Conservation (phyloP, 768 basidiomycete species). For the Boletales sp. region DNA sequence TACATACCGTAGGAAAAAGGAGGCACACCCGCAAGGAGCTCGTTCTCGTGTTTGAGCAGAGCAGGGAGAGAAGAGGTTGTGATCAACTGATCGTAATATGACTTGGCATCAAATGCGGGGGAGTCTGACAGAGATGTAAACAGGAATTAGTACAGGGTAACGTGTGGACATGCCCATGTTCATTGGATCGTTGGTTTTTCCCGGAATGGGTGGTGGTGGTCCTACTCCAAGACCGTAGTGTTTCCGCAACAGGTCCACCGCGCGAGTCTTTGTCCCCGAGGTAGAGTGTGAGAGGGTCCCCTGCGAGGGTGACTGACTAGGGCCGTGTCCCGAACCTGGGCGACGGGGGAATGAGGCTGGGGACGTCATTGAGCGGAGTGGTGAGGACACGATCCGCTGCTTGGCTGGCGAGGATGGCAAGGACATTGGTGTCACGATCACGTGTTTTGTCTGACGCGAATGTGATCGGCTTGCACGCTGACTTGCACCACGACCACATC, state of each 20-base stretch:
- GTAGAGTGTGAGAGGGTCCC: conserved; percentile 27
- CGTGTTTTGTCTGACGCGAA: conserved; percentile 13
- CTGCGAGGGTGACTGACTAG: conserved; percentile 19
- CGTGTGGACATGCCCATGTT: conserved; percentile 56
- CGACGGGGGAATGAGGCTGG: conserved; percentile 18
- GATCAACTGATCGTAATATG: conserved; percentile 84
- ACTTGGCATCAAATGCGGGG: conserved; percentile 73
- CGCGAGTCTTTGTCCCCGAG: conserved; percentile 47
- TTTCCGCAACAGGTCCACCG: conserved; percentile 75
- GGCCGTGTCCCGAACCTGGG: conserved; percentile 12
- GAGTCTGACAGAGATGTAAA: conserved; percentile 52
- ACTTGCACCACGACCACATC: neutral
- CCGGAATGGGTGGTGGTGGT: conserved; percentile 57
- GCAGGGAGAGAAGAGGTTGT: conserved; percentile 72
- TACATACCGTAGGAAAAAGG: neutral
- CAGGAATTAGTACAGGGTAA: neutral
- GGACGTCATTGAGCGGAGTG: conserved; percentile 42
- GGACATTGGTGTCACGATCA: conserved; percentile 23
- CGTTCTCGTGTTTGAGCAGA: conserved; percentile 78
- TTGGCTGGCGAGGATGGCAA: conserved; percentile 11
- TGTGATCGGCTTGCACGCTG: neutral
- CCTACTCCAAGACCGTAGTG: conserved; percentile 86
- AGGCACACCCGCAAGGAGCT: conserved; percentile 61
- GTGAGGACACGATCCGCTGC: conserved; percentile 39
- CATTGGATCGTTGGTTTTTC: conserved; percentile 70